Evolutionary conservation across 2,329 filamentous ascomycete genomes (phyloP), one percentile per base, ranked within the genome.

Genomic region (Pseudogymnoascus sp.): DNA sequence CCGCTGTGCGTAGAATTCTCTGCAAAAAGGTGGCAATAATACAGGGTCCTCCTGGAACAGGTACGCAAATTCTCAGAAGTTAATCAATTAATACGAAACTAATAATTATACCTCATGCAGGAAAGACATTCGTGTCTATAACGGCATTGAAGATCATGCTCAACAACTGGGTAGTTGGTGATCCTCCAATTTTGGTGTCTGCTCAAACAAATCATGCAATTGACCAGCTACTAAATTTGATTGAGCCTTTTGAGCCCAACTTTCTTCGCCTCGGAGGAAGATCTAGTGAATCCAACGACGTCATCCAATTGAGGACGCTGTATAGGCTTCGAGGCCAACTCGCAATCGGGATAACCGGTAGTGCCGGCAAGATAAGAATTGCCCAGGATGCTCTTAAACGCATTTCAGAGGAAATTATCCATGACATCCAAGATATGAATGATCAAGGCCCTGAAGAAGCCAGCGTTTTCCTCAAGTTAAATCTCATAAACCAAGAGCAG

Each of bases 151-250:
- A 83, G 55, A 79, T 88, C 1, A 77, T 93, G 61, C 77, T 91
- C 0, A 74, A 79, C 1, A 90, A 88, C 61, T 80, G 84, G 69
- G 71, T 73, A 1, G 69, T 71, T 1, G 78, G 75, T 0, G 84
- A 88, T 63, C 81, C 86, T 7, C 90, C 90, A 0, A 86, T 97
- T 31, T 80, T 96, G 18, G 80, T 96, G 3, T 83, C 91, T 0
- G 91, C 91, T 6, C 91, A 96, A 69, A 97, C 92, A 0, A 97
- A 97, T 64, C 91, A 96, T 73, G 92, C 92, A 0, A 77, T 96
- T 0, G 92, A 97, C 68, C 92, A 96, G 71, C 78, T 97, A 0
- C 78, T 96, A 0, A 71, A 70, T 35, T 69, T 72, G 49, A 64
- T 74, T 14, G 33, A 68, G 9, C 45, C 55, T 5, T 88, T 88